These are phyloP conservation scores for Xylaria sp. DNA, from an alignment of 2,329 filamentous ascomycete species.

Conservation along the genomic window DNA sequence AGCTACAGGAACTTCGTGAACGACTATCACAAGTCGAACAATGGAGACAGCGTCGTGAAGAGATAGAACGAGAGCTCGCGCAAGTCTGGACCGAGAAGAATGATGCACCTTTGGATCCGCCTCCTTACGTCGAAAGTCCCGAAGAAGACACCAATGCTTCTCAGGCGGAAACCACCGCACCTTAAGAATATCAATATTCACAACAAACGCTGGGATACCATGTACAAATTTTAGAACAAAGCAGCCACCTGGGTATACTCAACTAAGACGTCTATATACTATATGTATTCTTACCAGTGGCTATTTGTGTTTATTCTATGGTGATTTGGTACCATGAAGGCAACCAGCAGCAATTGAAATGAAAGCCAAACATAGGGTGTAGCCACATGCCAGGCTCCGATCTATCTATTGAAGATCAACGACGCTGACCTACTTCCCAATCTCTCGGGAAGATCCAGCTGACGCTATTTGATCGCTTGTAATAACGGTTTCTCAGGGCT, in stretches of 20 bases:
- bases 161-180: slow-evolving; percentile 5
- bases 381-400: background rate
- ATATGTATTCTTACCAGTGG: background rate
- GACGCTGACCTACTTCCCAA: background rate
- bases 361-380: background rate
- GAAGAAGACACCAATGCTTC: slow-evolving; percentile 9
- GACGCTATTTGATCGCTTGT: slow-evolving; percentile 4
- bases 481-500: background rate
- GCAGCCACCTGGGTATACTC: slow-evolving; percentile 6
- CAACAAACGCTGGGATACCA: background rate
- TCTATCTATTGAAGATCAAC: slow-evolving; percentile 17
- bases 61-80: slow-evolving; percentile 84
- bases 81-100: slow-evolving; percentile 68
- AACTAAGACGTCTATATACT: slow-evolving; percentile 3
- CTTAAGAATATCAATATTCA: slow-evolving; percentile 8
- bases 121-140: slow-evolving; percentile 53
- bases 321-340: background rate
- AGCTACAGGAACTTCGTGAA: slow-evolving; percentile 85
- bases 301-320: background rate
- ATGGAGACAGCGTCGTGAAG: slow-evolving; percentile 80
- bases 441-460: slow-evolving; percentile 8
- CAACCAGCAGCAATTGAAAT: background rate
- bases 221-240: slow-evolving; percentile 23
- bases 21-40: slow-evolving; percentile 81
- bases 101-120: slow-evolving; percentile 58